Conservation (phyloP, 2,329 filamentous ascomycete genomes). For the Sporothrix luriei region DNA sequence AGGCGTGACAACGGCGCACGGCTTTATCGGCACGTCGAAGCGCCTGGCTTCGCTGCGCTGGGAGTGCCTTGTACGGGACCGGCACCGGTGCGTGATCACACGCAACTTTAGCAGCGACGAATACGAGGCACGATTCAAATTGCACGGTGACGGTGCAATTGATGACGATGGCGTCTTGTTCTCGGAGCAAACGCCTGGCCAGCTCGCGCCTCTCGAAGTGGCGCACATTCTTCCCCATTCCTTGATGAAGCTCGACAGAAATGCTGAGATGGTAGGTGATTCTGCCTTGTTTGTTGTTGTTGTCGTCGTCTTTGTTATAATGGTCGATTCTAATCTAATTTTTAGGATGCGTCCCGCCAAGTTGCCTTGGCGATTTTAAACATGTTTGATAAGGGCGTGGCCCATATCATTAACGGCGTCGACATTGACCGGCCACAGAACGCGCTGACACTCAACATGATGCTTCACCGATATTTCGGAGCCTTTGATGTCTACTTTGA, state of each 20-base stretch:
- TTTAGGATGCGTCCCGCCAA: slow-evolving; percentile 39
- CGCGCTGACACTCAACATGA: slow-evolving; percentile 43
- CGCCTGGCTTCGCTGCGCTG: too few relatives aligned
- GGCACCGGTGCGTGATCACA: too few relatives aligned
- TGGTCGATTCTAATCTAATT: background rate
- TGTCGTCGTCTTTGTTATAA: background rate
- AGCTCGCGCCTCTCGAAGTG: background rate
- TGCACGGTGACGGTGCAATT: too few relatives aligned
- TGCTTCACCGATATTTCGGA: slow-evolving; percentile 41
- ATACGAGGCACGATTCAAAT: too few relatives aligned
- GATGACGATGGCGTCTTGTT: too few relatives aligned
- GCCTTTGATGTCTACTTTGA: slow-evolving; percentile 43
- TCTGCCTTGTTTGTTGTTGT: background rate
- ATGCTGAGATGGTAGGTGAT: background rate
- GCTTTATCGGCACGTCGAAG: too few relatives aligned
- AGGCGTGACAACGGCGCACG: too few relatives aligned
- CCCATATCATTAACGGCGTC: slow-evolving; percentile 45
- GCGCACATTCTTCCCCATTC: background rate
- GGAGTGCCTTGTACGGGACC: too few relatives aligned
- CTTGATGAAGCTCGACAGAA: background rate
- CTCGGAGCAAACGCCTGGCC: too few relatives aligned
- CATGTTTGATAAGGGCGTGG: slow-evolving; percentile 47
- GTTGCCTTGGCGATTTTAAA: slow-evolving; percentile 46
- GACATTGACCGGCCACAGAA: slow-evolving; percentile 48
- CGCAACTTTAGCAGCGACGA: too few relatives aligned